Evolutionary conservation across 176 grass and related monocot genomes (phyloP).

Genomic region (barley (Hordeum vulgare)): DNA sequence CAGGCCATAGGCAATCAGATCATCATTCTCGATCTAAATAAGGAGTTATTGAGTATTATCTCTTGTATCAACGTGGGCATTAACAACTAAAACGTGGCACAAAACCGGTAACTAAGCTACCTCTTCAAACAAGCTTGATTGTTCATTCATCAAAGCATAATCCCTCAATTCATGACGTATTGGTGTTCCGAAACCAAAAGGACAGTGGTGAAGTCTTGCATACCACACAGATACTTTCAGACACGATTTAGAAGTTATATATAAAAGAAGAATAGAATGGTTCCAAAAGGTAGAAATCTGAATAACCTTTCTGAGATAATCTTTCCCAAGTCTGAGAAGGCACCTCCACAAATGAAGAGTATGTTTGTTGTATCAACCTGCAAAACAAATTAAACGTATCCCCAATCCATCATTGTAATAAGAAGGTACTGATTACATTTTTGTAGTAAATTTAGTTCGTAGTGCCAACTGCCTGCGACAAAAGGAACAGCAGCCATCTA

Average conservation of each 20-base stretch:
- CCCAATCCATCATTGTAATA: neutral
- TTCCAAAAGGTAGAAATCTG: neutral
- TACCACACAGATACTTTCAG: constrained; percentile 20
- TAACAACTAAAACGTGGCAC: neutral
- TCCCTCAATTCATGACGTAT: constrained; percentile 25
- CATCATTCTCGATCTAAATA: constrained; percentile 52
- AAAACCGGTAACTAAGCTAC: constrained; percentile 26
- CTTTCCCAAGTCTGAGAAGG: constrained; percentile 64
- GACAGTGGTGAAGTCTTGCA: constrained; percentile 38
- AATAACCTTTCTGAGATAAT: constrained; percentile 56
- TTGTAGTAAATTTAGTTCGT: neutral
- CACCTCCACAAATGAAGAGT: constrained; percentile 81
- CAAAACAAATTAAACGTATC: constrained; percentile 28
- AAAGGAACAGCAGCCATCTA: neutral
- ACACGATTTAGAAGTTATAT: neutral
- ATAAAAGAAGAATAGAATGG: constrained; percentile 8
- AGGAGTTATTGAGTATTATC: neutral
- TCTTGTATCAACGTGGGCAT: neutral
- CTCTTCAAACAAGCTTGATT: constrained; percentile 33
- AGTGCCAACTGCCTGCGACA: neutral
- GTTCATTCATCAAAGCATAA: constrained; percentile 21
- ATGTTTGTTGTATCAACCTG: constrained; percentile 71
- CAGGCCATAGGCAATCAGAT: constrained; percentile 58
- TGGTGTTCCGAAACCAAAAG: constrained; percentile 55
- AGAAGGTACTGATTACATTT: neutral